A percentile compares a stretch with the other conserved stretches of the same genome.
phyloP scores from a whole-genome alignment of 768 basidiomycete genomes.

The Trametes maxima region DNA sequence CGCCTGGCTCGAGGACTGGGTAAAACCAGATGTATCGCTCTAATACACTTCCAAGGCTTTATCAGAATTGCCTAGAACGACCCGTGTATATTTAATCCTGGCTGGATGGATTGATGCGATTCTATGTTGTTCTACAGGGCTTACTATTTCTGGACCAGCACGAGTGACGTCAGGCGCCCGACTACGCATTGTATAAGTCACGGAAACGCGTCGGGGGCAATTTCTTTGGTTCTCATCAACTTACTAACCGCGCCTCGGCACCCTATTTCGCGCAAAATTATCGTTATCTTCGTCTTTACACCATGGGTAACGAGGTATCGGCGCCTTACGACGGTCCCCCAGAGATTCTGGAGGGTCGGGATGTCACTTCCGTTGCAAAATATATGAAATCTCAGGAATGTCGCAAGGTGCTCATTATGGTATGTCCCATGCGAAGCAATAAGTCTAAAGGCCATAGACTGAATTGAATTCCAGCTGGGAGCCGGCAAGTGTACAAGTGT shows the following conservation, averaged over 20 bases:
- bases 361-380: slow-evolving; percentile 53
- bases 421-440: slow-evolving; percentile 28
- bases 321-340: slow-evolving; percentile 26
- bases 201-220: background rate
- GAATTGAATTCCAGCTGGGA: slow-evolving; percentile 50
- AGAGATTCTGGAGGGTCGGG: slow-evolving; percentile 37
- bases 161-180: slow-evolving; percentile 6
- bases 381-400: slow-evolving; percentile 72
- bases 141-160: slow-evolving; percentile 3
- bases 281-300: background rate
- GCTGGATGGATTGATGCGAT: background rate
- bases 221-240: background rate
- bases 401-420: slow-evolving; percentile 75
- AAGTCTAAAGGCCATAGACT: background rate
- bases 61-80: background rate
- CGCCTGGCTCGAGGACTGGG: slow-evolving; percentile 64
- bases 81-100: background rate
- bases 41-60: background rate
- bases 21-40: background rate
- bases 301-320: slow-evolving; percentile 23
- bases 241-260: background rate
- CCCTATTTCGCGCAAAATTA: background rate
- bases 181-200: no score
- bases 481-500: slow-evolving; percentile 47
- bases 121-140: background rate